phyloP scores from a whole-genome alignment of 2,329 filamentous ascomycete genomes.

The Fusarium tjaetaba region DNA sequence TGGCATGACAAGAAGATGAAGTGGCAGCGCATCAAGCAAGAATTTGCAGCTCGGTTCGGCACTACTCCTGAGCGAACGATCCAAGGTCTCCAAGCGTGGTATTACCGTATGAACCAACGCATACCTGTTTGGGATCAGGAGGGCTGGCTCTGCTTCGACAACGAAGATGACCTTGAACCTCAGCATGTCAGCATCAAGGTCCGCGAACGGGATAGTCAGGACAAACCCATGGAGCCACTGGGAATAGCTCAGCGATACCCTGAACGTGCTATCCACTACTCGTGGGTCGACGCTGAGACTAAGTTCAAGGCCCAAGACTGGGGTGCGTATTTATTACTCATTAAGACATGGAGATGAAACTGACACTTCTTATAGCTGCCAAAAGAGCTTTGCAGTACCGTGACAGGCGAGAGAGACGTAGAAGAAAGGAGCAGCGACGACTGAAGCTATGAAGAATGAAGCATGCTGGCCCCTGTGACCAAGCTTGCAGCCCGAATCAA shows the following conservation, averaged over 20 bases:
- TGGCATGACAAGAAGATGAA: conserved; percentile 56
- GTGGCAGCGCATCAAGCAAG: conserved; percentile 54
- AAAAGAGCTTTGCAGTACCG: conserved; percentile 51
- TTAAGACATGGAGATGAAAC: background rate
- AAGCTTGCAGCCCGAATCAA: background rate
- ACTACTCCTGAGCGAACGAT: conserved; percentile 51
- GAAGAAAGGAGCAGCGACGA: conserved; percentile 52
- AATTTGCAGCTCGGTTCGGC: conserved; percentile 53
- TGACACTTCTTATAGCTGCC: conserved; percentile 43
- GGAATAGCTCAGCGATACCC: conserved; percentile 57
- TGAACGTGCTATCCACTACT: conserved; percentile 57
- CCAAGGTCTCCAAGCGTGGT: conserved; percentile 55
- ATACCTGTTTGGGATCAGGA: conserved; percentile 54
- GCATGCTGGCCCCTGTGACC: conserved; percentile 3
- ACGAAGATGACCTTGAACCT: conserved; percentile 52
- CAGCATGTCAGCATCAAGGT: conserved; percentile 53
- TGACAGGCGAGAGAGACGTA: conserved; percentile 50
- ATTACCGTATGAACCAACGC: conserved; percentile 56
- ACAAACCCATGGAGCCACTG: conserved; percentile 50
- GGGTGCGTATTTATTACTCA: conserved; percentile 49
- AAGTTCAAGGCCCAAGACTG: conserved; percentile 52
- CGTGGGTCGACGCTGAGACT: conserved; percentile 55
- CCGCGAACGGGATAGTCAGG: conserved; percentile 51
- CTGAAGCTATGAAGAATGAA: conserved; percentile 46
- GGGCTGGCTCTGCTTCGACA: conserved; percentile 53